A percentile compares a stretch with the other conserved stretches of the same genome.
These are phyloP conservation scores for Fraxinus sp. DNA, from an alignment of 305 asterid genomes.

Conservation along the genomic window DNA sequence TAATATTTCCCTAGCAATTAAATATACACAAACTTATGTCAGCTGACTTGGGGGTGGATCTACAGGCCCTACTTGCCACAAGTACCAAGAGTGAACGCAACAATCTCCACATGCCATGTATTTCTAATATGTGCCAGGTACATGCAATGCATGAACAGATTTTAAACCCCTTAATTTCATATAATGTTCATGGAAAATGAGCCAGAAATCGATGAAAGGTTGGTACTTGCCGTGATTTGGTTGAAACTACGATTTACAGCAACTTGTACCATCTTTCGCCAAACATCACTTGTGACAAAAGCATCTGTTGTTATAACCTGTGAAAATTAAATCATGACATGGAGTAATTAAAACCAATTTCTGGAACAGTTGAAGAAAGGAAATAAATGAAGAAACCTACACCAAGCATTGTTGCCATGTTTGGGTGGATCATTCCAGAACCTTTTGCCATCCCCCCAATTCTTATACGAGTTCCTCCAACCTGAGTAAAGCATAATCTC, in stretches of 20 bases:
- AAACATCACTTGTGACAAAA: constrained; percentile 67
- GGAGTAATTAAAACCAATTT: constrained; percentile 18
- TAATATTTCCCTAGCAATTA: neutral
- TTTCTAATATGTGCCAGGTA: constrained; percentile 1
- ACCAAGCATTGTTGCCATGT: constrained; percentile 99
- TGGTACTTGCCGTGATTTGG: constrained; percentile 81
- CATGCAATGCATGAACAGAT: constrained; percentile 2
- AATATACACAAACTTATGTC: neutral
- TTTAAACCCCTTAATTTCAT: neutral
- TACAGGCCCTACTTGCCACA: neutral
- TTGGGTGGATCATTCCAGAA: constrained; percentile 98
- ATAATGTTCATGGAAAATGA: neutral
- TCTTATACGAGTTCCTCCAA: constrained; percentile 65
- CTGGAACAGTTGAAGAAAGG: constrained; percentile 8
- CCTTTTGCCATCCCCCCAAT: constrained; percentile 98
- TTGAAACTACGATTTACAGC: constrained; percentile 93
- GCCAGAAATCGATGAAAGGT: constrained; percentile 16
- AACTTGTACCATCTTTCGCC: constrained; percentile 88
- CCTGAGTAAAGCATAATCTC: constrained; percentile 40
- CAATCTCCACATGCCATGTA: constrained; percentile 3
- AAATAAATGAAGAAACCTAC: constrained; percentile 38
- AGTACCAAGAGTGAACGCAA: neutral
- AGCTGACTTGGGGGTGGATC: neutral
- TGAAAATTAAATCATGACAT: constrained; percentile 23
- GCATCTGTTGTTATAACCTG: constrained; percentile 98